A percentile compares a stretch with the other conserved stretches of the same genome.
phyloP scores from a whole-genome alignment of 345 rosid species.

The Sisymbrium altissimum region DNA sequence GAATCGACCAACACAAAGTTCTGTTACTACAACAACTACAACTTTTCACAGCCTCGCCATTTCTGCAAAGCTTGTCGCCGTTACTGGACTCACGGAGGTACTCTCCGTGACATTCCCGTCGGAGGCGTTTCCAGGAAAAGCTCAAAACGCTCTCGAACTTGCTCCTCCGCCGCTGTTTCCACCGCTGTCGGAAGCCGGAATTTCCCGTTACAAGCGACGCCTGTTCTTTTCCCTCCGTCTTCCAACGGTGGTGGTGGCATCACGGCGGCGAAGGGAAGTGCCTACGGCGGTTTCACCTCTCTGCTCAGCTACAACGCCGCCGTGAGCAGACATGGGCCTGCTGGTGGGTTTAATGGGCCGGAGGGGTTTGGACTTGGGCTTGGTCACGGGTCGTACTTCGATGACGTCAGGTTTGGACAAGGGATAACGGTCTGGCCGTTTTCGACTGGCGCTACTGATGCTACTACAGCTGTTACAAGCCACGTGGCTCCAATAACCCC shows the following conservation, averaged over 20 bases:
- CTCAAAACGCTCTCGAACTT: slow-evolving; percentile 74
- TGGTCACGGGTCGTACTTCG: slow-evolving; percentile 31
- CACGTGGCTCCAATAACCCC: slow-evolving; percentile 8
- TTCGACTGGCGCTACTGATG: slow-evolving; percentile 14
- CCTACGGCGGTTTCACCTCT: slow-evolving; percentile 63
- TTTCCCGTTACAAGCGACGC: slow-evolving; percentile 46
- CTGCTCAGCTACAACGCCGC: slow-evolving; percentile 39
- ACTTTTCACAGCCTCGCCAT: slow-evolving; percentile 98
- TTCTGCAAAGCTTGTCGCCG: slow-evolving; percentile 96
- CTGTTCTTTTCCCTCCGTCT: slow-evolving; percentile 50
- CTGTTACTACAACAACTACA: slow-evolving; percentile 97
- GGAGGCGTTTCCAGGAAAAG: slow-evolving; percentile 91
- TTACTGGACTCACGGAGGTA: slow-evolving; percentile 97
- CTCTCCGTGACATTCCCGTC: slow-evolving; percentile 88
- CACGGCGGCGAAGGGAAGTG: slow-evolving; percentile 12
- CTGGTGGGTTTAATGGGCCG: slow-evolving; percentile 20
- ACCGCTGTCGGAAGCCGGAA: slow-evolving; percentile 12
- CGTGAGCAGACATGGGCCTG: slow-evolving; percentile 21
- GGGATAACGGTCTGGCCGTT: slow-evolving; percentile 36
- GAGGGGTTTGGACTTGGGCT: slow-evolving; percentile 30
- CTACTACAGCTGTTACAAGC: slow-evolving; percentile 6
- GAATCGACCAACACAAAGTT: slow-evolving; percentile 88
- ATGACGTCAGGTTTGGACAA: slow-evolving; percentile 24
- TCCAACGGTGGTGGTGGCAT: slow-evolving; percentile 15
- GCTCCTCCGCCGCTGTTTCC: not conserved